phyloP scores from a whole-genome alignment of 495 filamentous ascomycete species.

The Podospora appendiculata region DNA sequence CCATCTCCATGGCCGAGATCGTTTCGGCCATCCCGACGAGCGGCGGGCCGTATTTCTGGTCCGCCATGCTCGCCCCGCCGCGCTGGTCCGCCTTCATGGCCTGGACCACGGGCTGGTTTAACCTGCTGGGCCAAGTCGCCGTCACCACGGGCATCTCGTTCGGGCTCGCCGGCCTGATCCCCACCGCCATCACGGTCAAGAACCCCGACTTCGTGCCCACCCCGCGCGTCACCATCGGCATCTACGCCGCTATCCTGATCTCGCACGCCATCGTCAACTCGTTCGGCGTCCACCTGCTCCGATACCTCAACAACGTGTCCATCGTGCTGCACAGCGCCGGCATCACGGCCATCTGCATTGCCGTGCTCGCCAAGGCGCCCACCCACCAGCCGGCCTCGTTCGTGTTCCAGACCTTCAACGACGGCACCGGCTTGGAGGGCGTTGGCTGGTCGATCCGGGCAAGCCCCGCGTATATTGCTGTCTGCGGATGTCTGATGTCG shows the following conservation, averaged over 20 bases:
- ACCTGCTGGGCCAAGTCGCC: constrained; percentile 53
- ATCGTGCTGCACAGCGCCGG: constrained; percentile 54
- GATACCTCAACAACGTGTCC: constrained; percentile 54
- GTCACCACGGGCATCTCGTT: constrained; percentile 64
- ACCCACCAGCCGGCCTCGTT: constrained; percentile 52
- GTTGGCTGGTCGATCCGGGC: constrained; percentile 35
- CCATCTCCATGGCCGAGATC: constrained; percentile 61
- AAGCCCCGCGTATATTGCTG: constrained; percentile 41
- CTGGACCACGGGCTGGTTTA: constrained; percentile 62
- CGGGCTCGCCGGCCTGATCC: constrained; percentile 53
- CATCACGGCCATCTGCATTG: constrained; percentile 48
- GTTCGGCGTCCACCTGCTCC: constrained; percentile 49
- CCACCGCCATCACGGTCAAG: constrained; percentile 50
- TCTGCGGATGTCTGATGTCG: constrained; percentile 45
- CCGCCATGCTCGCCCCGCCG: constrained; percentile 51
- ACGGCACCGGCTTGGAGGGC: constrained; percentile 44
- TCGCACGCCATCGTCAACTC: constrained; percentile 51
- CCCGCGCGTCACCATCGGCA: constrained; percentile 49
- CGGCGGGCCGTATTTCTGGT: constrained; percentile 63
- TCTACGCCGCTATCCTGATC: constrained; percentile 52
- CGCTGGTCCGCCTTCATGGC: constrained; percentile 49
- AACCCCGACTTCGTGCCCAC: constrained; percentile 41
- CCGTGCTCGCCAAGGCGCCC: constrained; percentile 53
- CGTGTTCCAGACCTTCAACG: constrained; percentile 50
- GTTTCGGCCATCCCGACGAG: constrained; percentile 57